Base-by-base conservation (phyloP, 495 filamentous ascomycete species). In the Trichoderma reesei region DNA sequence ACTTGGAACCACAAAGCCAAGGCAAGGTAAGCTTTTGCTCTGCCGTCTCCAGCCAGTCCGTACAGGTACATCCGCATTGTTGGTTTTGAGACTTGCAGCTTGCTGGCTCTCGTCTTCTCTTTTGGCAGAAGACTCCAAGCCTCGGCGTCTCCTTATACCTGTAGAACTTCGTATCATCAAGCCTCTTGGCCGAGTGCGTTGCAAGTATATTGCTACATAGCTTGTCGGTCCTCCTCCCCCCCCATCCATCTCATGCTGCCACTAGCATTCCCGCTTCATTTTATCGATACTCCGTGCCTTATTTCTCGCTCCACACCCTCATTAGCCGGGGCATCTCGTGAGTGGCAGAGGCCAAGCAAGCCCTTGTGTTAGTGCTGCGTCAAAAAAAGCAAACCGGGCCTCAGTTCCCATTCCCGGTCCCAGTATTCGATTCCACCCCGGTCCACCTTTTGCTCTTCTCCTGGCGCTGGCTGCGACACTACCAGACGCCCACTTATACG, bases 231-330 rank as follows among this genome's bases (percentile, higher is more conserved):
- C n/a, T n/a, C n/a, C n/a, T n/a, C n/a, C 31, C 51, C 26, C 16
- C 18, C 51, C 51, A 13, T 36, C 31, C 51, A 33, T 34, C 51
- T 26, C 51, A 56, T 33, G 31, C 18, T 34, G 11, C 51, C n/a
- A n/a, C n/a, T 6, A 56, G 16, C 3, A 56, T 31, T 56, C 51
- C 51, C 51, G 26, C 51, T 14, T 56, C 51, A 56, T 33, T 56
- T 56, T 56, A 56, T 56, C 51, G 51, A 56, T 31, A 56, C 51
- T 56, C 51, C 51, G 51, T 56, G 51, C 51, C 31, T 56, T 56
- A 56, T 56, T 56, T 56, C 20, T 11, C 34, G 31, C 51, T 56
- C 51, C 51, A 56, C 51, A 56, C 51, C 51, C 51, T 56, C 51
- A 56, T 56, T 56, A 56, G 26, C 51, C 26, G 26, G 8, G 51